These are phyloP conservation scores for Xerocomus brunneocitrinus DNA, from an alignment of 768 basidiomycete species.

Conservation along the genomic window DNA sequence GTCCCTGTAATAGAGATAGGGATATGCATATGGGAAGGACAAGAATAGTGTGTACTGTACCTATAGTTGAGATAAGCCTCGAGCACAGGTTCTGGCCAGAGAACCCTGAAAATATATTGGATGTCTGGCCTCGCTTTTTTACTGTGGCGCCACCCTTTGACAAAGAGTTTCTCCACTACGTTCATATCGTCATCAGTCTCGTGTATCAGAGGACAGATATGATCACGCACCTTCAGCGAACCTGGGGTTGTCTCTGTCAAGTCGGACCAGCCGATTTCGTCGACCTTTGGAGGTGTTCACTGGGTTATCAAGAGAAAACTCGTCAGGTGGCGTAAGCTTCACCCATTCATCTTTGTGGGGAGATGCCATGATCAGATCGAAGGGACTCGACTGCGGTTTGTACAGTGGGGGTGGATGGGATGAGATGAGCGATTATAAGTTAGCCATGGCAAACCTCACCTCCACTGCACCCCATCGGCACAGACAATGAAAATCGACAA, in stretches of 20 bases:
- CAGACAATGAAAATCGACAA: conserved; percentile 4
- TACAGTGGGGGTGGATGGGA: not conserved
- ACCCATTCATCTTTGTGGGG: conserved; percentile 25
- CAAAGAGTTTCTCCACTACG: conserved; percentile 48
- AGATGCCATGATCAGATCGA: conserved; percentile 17
- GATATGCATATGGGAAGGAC: conserved; percentile 18
- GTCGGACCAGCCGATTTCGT: conserved; percentile 39
- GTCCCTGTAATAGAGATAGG: conserved; percentile 15
- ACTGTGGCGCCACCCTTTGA: conserved; percentile 53
- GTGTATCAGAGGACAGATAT: not conserved
- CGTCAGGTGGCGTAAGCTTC: conserved; percentile 27
- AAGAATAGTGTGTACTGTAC: conserved; percentile 35
- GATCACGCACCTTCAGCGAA: conserved; percentile 40
- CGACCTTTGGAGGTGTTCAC: conserved; percentile 35
- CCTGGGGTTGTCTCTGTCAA: conserved; percentile 33
- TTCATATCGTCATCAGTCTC: not conserved
- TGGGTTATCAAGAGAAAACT: conserved; percentile 39
- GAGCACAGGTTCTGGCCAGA: conserved; percentile 41
- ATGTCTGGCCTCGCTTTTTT: conserved; percentile 48
- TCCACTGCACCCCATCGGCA: conserved; percentile 18
- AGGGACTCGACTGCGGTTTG: not conserved
- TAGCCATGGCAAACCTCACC: conserved; percentile 19
- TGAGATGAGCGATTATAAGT: conserved; percentile 19
- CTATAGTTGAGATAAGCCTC: conserved; percentile 44
- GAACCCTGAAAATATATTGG: conserved; percentile 47